Evolutionary conservation across 2,329 filamentous ascomycete genomes (phyloP).

Genomic region (Gliomastix tumulicola): DNA sequence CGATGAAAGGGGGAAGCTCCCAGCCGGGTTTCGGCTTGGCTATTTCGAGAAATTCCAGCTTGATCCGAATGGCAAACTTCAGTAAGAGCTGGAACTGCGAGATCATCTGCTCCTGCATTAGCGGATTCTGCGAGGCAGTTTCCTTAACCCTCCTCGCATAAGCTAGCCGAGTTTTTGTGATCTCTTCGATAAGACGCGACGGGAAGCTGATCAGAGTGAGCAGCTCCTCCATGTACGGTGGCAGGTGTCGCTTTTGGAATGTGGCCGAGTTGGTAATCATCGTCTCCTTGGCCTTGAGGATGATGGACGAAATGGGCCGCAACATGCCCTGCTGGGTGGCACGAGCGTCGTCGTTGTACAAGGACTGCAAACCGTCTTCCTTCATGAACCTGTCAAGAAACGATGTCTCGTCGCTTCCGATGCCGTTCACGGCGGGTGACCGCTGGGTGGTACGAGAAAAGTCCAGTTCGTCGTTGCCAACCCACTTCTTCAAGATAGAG

Average conservation of each 20-base stretch:
- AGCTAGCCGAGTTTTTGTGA: slow-evolving; percentile 83
- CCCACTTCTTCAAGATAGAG: slow-evolving; percentile 87
- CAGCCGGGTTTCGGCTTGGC: slow-evolving; percentile 85
- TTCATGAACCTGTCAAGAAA: slow-evolving; percentile 94
- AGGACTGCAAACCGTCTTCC: slow-evolving; percentile 85
- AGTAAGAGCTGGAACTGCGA: slow-evolving; percentile 90
- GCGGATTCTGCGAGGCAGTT: slow-evolving; percentile 79
- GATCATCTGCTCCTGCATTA: slow-evolving; percentile 98
- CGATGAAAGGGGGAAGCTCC: slow-evolving; percentile 93
- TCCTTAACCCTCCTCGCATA: slow-evolving; percentile 97
- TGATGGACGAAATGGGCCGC: slow-evolving; percentile 73
- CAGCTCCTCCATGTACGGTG: slow-evolving; percentile 93
- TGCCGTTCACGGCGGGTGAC: slow-evolving; percentile 57
- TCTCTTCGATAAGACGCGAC: slow-evolving; percentile 89
- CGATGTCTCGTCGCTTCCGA: slow-evolving; percentile 78
- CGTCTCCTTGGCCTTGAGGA: slow-evolving; percentile 88
- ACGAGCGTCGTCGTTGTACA: slow-evolving; percentile 64
- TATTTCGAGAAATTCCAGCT: slow-evolving; percentile 77
- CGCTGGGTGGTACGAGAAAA: slow-evolving; percentile 70
- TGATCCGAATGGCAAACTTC: slow-evolving; percentile 86
- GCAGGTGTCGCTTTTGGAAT: slow-evolving; percentile 84
- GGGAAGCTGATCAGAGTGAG: slow-evolving; percentile 96
- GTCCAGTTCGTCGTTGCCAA: slow-evolving; percentile 91
- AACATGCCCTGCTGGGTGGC: slow-evolving; percentile 66
- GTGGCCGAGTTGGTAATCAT: slow-evolving; percentile 78